These are phyloP conservation scores for Schizophyllum amplum DNA, from an alignment of 1,284 basidiomycete genomes.

Conservation along the genomic window DNA sequence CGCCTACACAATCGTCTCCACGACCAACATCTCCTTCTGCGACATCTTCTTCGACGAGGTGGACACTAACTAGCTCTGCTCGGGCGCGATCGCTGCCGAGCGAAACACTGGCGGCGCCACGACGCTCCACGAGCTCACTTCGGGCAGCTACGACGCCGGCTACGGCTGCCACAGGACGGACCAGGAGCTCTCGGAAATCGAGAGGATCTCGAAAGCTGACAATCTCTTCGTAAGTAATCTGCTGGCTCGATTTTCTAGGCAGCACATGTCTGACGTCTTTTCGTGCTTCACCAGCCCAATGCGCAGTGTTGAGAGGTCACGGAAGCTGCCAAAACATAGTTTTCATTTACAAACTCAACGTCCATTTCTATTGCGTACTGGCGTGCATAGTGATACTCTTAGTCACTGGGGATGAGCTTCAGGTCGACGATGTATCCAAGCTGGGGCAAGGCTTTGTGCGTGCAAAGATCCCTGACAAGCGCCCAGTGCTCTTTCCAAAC, in stretches of 20 bases:
- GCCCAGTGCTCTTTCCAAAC: no score
- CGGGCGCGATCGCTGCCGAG: conserved; percentile 26
- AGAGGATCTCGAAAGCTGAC: conserved; percentile 27
- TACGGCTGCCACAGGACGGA: conserved; percentile 31
- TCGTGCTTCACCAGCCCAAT: conserved; percentile 29
- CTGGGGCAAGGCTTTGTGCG: no score
- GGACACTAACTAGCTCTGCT: conserved; percentile 24
- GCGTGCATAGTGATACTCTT: no score
- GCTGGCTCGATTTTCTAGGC: background rate
- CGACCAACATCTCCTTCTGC: conserved; percentile 33
- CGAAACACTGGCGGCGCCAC: no score
- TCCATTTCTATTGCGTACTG: no score
- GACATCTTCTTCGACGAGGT: conserved; percentile 34
- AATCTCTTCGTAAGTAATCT: conserved; percentile 23
- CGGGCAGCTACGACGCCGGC: conserved; percentile 25
- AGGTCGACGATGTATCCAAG: no score
- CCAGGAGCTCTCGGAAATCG: conserved; percentile 23
- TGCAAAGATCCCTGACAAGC: no score
- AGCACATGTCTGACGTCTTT: background rate
- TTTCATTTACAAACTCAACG: no score
- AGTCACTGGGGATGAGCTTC: no score
- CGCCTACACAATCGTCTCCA: no score
- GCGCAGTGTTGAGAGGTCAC: conserved; percentile 11
- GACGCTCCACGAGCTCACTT: conserved; percentile 31
- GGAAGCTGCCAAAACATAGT: no score